Percentiles rank a stretch among this genome's conserved stretches.
These are phyloP conservation scores for Sporothrix pseudoabietina DNA, from an alignment of 2,329 filamentous ascomycete species.

Conservation along the genomic window DNA sequence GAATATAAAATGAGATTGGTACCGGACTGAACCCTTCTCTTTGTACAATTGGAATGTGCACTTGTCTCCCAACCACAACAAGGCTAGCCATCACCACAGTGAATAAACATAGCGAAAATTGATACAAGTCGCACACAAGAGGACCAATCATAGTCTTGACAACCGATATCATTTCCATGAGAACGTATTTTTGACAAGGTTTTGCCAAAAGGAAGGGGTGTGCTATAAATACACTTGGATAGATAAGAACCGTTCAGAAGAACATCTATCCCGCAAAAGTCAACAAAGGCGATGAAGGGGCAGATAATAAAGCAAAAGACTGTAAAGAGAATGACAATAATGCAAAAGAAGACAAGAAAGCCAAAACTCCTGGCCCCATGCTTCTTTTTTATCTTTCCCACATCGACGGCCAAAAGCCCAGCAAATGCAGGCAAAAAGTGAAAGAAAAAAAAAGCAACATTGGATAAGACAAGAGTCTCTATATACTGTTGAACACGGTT, in stretches of 20 bases:
- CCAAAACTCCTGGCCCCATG: conserved; percentile 26
- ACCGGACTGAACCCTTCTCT: background rate
- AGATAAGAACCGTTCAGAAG: background rate
- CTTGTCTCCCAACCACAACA: conserved; percentile 4
- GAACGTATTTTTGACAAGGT: background rate
- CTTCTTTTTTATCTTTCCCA: conserved; percentile 22
- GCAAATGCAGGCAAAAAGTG: background rate
- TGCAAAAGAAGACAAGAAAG: background rate
- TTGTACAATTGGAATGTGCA: background rate
- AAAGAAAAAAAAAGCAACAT: background rate
- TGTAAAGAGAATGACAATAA: background rate
- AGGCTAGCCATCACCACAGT: background rate
- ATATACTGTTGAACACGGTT: background rate
- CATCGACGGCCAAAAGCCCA: background rate
- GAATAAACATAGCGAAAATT: background rate
- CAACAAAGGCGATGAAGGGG: background rate
- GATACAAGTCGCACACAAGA: background rate
- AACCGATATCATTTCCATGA: background rate
- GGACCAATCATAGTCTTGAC: background rate
- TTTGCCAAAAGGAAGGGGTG: background rate
- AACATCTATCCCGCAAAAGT: background rate
- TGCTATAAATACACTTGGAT: background rate
- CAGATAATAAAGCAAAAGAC: background rate
- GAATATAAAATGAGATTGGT: background rate
- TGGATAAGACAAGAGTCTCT: background rate